Conservation (phyloP, 2,329 filamentous ascomycete genomes). For the Colletotrichum zoysiae region DNA sequence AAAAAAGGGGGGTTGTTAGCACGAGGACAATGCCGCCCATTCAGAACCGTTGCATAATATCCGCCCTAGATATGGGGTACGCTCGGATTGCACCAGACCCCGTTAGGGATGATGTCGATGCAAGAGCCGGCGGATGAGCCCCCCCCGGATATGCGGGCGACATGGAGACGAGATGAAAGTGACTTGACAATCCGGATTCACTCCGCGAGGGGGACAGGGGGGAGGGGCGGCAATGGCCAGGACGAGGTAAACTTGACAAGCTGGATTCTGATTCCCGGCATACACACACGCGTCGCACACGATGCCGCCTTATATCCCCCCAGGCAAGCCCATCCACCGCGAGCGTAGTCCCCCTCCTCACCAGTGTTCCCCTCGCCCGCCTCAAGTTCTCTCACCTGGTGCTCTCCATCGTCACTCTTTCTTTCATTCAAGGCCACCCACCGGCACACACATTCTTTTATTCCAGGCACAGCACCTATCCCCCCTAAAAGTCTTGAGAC, state of each 20-base stretch:
- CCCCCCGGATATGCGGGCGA: constrained; percentile 1
- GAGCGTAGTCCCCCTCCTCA: constrained; percentile 15
- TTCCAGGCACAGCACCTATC: constrained; percentile 23
- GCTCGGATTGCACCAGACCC: constrained; percentile 15
- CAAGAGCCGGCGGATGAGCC: not conserved
- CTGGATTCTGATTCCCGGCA: constrained; percentile 8
- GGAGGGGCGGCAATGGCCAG: not conserved
- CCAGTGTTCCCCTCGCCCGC: constrained; percentile 5
- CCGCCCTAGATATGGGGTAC: constrained; percentile 39
- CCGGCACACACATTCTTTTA: constrained; percentile 31
- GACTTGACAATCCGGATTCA: constrained; percentile 4
- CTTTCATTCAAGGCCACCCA: not conserved
- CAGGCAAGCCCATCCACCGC: constrained; percentile 15
- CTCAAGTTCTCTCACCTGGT: constrained; percentile 17
- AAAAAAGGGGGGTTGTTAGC: not conserved
- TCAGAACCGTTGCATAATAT: constrained; percentile 29
- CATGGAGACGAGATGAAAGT: constrained; percentile 12
- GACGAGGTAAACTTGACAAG: constrained; percentile 22
- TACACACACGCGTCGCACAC: not conserved
- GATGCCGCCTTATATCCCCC: constrained; percentile 38
- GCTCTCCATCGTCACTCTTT: constrained; percentile 25
- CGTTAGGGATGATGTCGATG: not conserved
- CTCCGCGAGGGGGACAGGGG: constrained; percentile 13
- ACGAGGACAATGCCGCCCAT: constrained; percentile 3
- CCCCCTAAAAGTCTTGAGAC: constrained; percentile 3